Base-by-base conservation (phyloP, 2,329 filamentous ascomycete species). In the Penicillium olsonii region DNA sequence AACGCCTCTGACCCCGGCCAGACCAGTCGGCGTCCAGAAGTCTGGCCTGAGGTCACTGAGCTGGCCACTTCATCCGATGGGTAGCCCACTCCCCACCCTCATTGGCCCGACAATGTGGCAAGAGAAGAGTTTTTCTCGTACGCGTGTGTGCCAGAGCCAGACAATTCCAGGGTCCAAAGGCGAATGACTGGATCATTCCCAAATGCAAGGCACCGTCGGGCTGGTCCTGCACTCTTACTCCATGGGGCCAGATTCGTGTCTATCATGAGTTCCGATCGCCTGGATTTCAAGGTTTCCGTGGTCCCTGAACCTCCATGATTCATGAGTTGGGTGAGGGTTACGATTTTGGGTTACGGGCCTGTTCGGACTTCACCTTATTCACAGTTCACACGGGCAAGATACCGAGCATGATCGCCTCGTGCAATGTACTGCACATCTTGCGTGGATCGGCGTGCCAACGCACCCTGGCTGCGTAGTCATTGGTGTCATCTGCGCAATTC, bases 251-350 rank as follows among this genome's bases (percentile, higher is more conserved):
- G 14, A n/a, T 14, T 31, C 29, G 29, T 31, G 29, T 4, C 6
- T 31, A 31, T 31, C 29, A 6, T 7, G 14, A 12, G 3, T 31
- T 31, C 29, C 29, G 14, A 14, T 11, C 12, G 29, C n/a, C 29
- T 24, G 22, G 4, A 5, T 24, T 8, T 31, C 29, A n/a, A n/a
- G 29, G n/a, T n/a, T n/a, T 31, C n/a, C n/a, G 12, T n/a, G 29
- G 37, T 42, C 17, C 45, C 41, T 44, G 41, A 19, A 44, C 14
- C 18, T 42, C 17, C 29, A 44, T 44, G 41, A 44, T 44, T 44
- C 41, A 44, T 44, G 41, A 44, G 18, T 14, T 22, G 10, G 41
- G 15, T 12, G 17, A 14, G 22, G 19, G 14, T 24, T 11, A 4
- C 9, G 19, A 17, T 19, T 29, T 29, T 26, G 17, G 11, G 11